A percentile compares a stretch with the other conserved stretches of the same genome.
These are phyloP conservation scores for Alternaria angustiovoidea DNA, from an alignment of 2,329 filamentous ascomycete genomes.

Conservation along the genomic window DNA sequence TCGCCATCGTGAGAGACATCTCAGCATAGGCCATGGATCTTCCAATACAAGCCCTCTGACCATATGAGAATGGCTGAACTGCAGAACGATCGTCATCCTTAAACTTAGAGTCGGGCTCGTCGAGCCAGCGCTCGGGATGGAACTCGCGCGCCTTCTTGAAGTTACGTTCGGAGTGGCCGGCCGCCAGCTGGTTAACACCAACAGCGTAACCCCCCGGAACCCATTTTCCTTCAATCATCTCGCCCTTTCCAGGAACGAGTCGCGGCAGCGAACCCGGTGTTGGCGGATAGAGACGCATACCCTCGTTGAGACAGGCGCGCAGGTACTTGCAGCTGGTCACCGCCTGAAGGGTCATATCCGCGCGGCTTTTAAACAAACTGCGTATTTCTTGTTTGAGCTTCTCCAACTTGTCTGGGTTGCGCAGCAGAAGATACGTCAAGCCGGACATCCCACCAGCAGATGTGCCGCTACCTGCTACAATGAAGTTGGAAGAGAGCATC, in stretches of 20 bases:
- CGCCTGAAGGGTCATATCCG: constrained; percentile 21
- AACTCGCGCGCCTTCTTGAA: constrained; percentile 26
- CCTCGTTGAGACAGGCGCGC: constrained; percentile 26
- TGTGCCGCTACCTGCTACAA: constrained; percentile 45
- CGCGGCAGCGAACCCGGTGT: constrained; percentile 23
- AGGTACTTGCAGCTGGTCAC: constrained; percentile 19
- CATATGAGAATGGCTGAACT: constrained; percentile 34
- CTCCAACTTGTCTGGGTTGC: constrained; percentile 16
- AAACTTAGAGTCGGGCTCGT: constrained; percentile 23
- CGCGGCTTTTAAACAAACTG: constrained; percentile 2
- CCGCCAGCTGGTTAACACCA: constrained; percentile 24
- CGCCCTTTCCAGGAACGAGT: constrained; percentile 24
- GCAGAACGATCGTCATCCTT: constrained; percentile 36
- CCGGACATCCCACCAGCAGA: constrained; percentile 16
- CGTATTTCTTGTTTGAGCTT: constrained; percentile 25
- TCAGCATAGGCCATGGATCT: not conserved
- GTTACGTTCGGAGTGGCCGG: constrained; percentile 26
- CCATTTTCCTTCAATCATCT: constrained; percentile 23
- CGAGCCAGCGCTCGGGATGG: constrained; percentile 17
- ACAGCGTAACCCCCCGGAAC: constrained; percentile 29
- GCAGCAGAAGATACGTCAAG: constrained; percentile 13
- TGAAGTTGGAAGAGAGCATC: constrained; percentile 17
- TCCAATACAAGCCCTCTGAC: constrained; percentile 24
- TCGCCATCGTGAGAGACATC: not conserved
- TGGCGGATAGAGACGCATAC: constrained; percentile 26